phyloP scores from a whole-genome alignment of 805 yeast genomes.

The Schwanniomyces yamadae region DNA sequence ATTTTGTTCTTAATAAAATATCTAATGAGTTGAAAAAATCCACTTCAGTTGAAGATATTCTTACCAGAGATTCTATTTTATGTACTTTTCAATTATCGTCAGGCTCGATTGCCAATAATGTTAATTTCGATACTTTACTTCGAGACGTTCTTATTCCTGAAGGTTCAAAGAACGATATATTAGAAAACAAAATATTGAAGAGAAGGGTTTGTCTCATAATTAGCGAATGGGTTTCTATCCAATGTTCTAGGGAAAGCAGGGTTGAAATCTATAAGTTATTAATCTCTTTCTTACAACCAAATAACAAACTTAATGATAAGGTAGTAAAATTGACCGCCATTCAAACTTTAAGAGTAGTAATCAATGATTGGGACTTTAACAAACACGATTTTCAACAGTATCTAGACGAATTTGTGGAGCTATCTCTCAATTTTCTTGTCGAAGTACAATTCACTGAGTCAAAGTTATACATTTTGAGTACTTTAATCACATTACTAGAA shows the following conservation, averaged over 20 bases:
- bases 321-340: conserved; percentile 80
- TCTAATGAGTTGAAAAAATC: conserved; percentile 34
- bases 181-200: conserved; percentile 59
- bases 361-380: conserved; percentile 87
- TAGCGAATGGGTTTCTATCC: conserved; percentile 75
- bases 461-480: conserved; percentile 68
- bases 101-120: conserved; percentile 57
- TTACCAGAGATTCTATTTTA: conserved; percentile 75
- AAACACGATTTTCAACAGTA: conserved; percentile 67
- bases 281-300: conserved; percentile 45
- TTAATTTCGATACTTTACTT: conserved; percentile 68
- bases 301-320: conserved; percentile 55
- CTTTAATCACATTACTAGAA: conserved; percentile 60
- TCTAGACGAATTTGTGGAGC: conserved; percentile 49
- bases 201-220: conserved; percentile 77
- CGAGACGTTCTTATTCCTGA: conserved; percentile 66
- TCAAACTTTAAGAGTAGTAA: conserved; percentile 62
- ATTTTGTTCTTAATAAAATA: conserved; percentile 59
- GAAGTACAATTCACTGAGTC: conserved; percentile 66
- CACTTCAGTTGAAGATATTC: conserved; percentile 45
- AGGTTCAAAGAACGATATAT: conserved; percentile 44
- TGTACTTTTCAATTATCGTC: conserved; percentile 83
- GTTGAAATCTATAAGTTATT: conserved; percentile 59
- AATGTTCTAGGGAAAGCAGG: conserved; percentile 60
- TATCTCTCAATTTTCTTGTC: conserved; percentile 50